phyloP scores from a whole-genome alignment of 768 basidiomycete genomes.

The Nidularia pulvinata region DNA sequence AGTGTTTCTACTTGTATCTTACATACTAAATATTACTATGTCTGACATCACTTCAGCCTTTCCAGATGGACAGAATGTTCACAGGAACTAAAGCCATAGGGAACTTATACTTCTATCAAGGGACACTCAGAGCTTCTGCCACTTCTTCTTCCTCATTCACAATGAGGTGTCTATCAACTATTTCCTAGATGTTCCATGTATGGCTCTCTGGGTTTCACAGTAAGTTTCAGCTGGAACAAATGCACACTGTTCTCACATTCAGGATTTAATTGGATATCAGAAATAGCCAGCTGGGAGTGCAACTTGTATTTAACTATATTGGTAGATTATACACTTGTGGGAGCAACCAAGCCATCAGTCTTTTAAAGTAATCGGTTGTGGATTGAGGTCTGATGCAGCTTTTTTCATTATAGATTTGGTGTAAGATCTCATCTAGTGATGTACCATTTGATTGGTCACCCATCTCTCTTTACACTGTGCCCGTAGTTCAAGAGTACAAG shows the following conservation, averaged over 20 bases:
- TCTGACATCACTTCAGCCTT: conserved; percentile 13
- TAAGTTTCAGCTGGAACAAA: conserved; percentile 23
- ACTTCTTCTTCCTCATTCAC: conserved; percentile 7
- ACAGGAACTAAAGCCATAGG: conserved; percentile 20
- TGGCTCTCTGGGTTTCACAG: conserved; percentile 20
- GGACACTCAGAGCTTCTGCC: conserved; percentile 14
- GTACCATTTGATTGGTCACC: background rate
- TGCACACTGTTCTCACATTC: conserved; percentile 18
- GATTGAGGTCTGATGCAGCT: background rate
- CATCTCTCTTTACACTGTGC: background rate
- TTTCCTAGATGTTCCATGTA: conserved; percentile 18
- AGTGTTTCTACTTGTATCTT: background rate
- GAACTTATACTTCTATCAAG: conserved; percentile 28
- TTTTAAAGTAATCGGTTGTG: background rate
- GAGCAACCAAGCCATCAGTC: conserved; percentile 14
- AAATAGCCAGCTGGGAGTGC: conserved; percentile 20
- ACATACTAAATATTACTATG: background rate
- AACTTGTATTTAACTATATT: conserved; percentile 17
- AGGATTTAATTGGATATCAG: conserved; percentile 16
- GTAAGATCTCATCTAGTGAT: background rate
- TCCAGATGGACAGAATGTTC: conserved; percentile 21
- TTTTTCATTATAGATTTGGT: background rate
- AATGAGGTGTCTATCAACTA: conserved; percentile 14
- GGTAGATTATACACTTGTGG: conserved; percentile 25
- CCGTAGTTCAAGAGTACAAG: background rate